Conservation (phyloP, 106 monocot species). For the Acorus gramineus region DNA sequence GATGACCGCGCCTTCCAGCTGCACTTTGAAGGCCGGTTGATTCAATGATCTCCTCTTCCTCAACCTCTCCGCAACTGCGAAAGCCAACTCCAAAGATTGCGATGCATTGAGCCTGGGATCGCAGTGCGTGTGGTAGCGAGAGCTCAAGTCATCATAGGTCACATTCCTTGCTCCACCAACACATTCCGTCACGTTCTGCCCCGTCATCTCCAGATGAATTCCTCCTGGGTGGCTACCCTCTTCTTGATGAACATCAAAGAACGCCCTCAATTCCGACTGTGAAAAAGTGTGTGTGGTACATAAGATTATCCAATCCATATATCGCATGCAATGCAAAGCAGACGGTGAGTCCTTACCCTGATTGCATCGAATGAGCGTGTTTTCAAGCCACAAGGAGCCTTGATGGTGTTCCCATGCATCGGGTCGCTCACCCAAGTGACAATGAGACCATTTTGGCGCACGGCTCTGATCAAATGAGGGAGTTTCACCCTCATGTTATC, state of each 20-base stretch:
- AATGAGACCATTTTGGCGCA: constrained; percentile 37
- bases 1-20: too few relatives aligned
- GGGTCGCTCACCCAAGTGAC: constrained; percentile 70
- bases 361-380: constrained; percentile 61
- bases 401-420: constrained; percentile 41
- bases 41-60: constrained; percentile 25
- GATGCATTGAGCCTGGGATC: constrained; percentile 57
- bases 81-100: constrained; percentile 52
- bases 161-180: constrained; percentile 48
- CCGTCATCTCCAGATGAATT: constrained; percentile 61
- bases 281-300: too few relatives aligned
- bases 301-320: neutral
- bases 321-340: neutral
- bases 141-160: constrained; percentile 48
- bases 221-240: constrained; percentile 56
- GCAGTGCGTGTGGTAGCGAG: constrained; percentile 35
- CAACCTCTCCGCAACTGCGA: constrained; percentile 48
- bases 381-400: constrained; percentile 51
- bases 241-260: constrained; percentile 61
- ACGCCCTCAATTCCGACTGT: constrained; percentile 46
- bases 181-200: constrained; percentile 65
- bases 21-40: too few relatives aligned
- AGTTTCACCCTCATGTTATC: constrained; percentile 45
- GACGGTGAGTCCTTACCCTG: constrained; percentile 19
- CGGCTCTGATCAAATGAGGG: constrained; percentile 45